phyloP scores from a whole-genome alignment of 2,329 filamentous ascomycete genomes.

The Alternaria atra region DNA sequence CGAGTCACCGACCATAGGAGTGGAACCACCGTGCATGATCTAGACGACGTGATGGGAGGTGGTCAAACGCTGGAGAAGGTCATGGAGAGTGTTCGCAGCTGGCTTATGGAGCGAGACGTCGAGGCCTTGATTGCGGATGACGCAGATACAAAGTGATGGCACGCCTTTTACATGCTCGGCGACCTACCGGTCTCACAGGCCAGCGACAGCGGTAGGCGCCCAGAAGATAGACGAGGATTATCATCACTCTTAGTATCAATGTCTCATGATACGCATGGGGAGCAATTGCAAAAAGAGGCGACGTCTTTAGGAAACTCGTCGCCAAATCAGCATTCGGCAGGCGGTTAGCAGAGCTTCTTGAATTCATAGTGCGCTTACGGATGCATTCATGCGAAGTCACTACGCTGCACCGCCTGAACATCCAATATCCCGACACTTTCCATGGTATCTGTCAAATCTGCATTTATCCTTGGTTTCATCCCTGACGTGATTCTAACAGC shows the following conservation, averaged over 20 bases:
- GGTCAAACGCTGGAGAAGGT: constrained; percentile 75
- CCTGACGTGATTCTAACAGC: background rate
- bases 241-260: background rate
- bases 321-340: background rate
- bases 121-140: constrained; percentile 67
- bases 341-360: background rate
- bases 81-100: constrained; percentile 79
- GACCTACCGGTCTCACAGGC: too few relatives aligned
- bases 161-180: background rate
- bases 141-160: constrained; percentile 27
- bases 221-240: background rate
- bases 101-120: constrained; percentile 79
- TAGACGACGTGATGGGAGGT: constrained; percentile 82
- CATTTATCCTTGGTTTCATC: background rate
- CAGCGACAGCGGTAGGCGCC: background rate
- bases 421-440: background rate
- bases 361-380: background rate
- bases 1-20: constrained; percentile 89
- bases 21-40: constrained; percentile 78
- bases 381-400: background rate
- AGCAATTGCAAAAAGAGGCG: background rate
- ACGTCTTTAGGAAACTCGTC: background rate
- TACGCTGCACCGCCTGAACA: background rate
- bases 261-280: background rate
- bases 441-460: background rate